Percentiles rank a stretch among this genome's conserved stretches.
These are phyloP conservation scores for Jacaranda copaia DNA, from an alignment of 257 asterid genomes.

Conservation along the genomic window DNA sequence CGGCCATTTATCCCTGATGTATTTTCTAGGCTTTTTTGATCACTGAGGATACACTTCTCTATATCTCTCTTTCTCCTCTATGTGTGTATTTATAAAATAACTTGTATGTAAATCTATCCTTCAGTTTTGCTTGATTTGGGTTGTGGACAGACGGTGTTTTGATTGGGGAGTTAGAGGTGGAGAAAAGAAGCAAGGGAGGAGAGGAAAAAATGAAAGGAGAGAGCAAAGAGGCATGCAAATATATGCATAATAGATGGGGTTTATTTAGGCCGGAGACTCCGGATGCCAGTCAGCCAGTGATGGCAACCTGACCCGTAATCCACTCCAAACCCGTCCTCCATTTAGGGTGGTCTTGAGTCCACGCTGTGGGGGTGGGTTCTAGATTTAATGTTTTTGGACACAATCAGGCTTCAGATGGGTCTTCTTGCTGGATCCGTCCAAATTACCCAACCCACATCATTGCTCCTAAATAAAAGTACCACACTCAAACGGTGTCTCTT, in stretches of 20 bases:
- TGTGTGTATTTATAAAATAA: background rate
- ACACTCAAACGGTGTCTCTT: too few species aligned
- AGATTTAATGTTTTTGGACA: background rate
- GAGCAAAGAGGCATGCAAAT: constrained; percentile 28
- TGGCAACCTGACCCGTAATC: background rate
- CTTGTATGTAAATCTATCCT: constrained; percentile 17
- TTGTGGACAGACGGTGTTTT: background rate
- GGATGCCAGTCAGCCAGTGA: background rate
- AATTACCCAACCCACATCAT: too few species aligned
- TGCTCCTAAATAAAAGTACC: too few species aligned
- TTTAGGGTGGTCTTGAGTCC: background rate
- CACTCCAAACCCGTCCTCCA: background rate
- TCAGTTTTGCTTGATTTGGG: constrained; percentile 21
- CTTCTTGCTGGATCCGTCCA: background rate
- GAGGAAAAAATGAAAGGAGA: constrained; percentile 10
- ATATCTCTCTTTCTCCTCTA: background rate
- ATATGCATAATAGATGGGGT: constrained; percentile 21
- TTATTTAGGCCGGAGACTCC: constrained; percentile 3
- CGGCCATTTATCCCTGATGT: constrained; percentile 49
- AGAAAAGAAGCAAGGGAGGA: constrained; percentile 25
- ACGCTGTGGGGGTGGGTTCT: background rate
- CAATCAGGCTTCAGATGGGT: too few species aligned
- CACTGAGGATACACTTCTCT: background rate
- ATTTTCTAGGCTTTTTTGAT: background rate
- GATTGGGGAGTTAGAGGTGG: constrained; percentile 29